Base-by-base conservation (phyloP, 2,329 filamentous ascomycete species). In the Sporothrix brasiliensis region DNA sequence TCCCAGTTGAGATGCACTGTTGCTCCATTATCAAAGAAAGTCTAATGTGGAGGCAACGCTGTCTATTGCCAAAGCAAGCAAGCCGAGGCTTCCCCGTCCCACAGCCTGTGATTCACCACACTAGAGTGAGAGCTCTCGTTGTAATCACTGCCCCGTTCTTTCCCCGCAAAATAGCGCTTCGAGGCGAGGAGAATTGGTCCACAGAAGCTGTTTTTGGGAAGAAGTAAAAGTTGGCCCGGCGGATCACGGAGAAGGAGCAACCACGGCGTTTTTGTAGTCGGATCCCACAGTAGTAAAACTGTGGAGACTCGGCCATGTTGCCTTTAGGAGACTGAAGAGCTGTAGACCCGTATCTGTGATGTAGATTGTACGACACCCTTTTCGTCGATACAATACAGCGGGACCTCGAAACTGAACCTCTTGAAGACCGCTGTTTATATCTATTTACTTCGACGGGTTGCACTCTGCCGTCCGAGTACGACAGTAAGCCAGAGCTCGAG, bases 101-200 rank as follows among this genome's bases (percentile, higher is more conserved):
- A 56, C 53, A 27, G 44, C 56, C 34, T 61, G 56, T 61, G 56
- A 61, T 41, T 11, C 6, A 34, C 2, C 34, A 34, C 7, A 34
- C 34, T 7, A 34, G 34, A 9, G 34, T 5, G 2, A 7, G 34
- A 34, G 34, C 34, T 34, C 34, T 24, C 24, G 24, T 24, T 24
- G 24, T 24, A 24, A 24, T 24, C 24, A 2, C 24, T 24, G 24
- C 24, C 34, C 34, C 34, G 6, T 34, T 44, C 19, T 14, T 24
- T 44, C 34, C 56, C 56, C 56, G 56, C 56, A 61, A 11, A 41
- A 60, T 60, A 21, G 34, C 56, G 30, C 30, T 60, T 21, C 19
- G 21, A 24, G 19, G n/a, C 44, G 56, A 61, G 56, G 56, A 24
- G 56, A 21, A 41, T 21, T 41, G 56, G 56, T 13, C 56, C 56